These are phyloP conservation scores for Salix exigua DNA, from an alignment of 345 rosid genomes.

Conservation along the genomic window DNA sequence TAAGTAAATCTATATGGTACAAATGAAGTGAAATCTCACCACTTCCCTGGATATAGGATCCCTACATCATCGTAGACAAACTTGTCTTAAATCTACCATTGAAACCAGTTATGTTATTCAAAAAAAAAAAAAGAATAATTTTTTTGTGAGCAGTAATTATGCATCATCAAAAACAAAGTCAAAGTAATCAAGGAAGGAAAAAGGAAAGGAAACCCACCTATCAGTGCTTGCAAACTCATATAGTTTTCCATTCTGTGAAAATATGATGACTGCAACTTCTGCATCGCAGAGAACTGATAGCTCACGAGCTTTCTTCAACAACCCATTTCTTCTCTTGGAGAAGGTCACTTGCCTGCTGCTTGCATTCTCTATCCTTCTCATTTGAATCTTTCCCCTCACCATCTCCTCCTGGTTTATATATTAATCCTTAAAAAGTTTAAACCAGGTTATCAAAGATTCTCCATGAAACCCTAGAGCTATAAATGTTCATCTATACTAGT, in stretches of 20 bases:
- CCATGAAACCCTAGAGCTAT: slow-evolving; percentile 5
- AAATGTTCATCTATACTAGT: not conserved
- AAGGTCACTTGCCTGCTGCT: slow-evolving; percentile 63
- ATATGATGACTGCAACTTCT: slow-evolving; percentile 48
- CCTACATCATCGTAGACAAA: not conserved
- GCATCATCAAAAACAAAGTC: not conserved
- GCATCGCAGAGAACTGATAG: slow-evolving; percentile 65
- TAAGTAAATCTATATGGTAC: slow-evolving; percentile 12
- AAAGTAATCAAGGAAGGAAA: not conserved
- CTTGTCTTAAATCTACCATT: not conserved
- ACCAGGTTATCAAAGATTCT: not conserved
- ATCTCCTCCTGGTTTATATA: slow-evolving; percentile 23
- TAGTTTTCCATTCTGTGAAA: slow-evolving; percentile 52
- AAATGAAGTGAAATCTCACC: not conserved
- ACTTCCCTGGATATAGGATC: not conserved
- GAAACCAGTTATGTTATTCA: too few relatives aligned
- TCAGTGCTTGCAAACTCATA: slow-evolving; percentile 41
- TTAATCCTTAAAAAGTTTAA: not conserved
- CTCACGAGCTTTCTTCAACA: slow-evolving; percentile 59
- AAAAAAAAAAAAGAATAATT: too few relatives aligned
- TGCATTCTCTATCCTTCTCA: slow-evolving; percentile 52
- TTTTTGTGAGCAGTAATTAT: not conserved
- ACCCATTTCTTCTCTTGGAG: slow-evolving; percentile 52
- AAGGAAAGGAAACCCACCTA: slow-evolving; percentile 29
- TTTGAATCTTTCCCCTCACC: slow-evolving; percentile 63